phyloP scores from a whole-genome alignment of 164 flowering plant species.

The Nelumbo lutea region DNA sequence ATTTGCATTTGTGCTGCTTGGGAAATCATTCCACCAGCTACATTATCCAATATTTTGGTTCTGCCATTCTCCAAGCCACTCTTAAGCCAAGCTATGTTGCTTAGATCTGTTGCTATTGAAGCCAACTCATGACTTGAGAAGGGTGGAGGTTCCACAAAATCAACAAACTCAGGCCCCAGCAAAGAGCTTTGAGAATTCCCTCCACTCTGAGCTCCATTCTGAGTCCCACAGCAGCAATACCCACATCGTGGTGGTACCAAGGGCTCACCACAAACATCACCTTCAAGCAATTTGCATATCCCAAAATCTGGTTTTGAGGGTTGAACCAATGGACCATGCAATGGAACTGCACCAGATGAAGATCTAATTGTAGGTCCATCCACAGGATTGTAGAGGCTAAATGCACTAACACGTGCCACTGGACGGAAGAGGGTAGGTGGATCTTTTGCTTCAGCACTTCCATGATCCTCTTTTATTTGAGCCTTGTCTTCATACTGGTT shows the following conservation, averaged over 20 bases:
- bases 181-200: slow-evolving; percentile 28
- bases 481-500: slow-evolving; percentile 24
- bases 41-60: slow-evolving; percentile 16
- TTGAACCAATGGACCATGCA: slow-evolving; percentile 37
- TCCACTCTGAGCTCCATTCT: slow-evolving; percentile 12
- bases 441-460: slow-evolving; percentile 21
- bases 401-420: slow-evolving; percentile 68
- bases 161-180: slow-evolving; percentile 85
- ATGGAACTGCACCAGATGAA: slow-evolving; percentile 24
- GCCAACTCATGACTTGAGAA: slow-evolving; percentile 61
- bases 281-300: slow-evolving; percentile 40
- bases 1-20: slow-evolving; percentile 14
- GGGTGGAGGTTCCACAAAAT: slow-evolving; percentile 52
- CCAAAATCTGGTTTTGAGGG: slow-evolving; percentile 39
- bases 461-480: slow-evolving; percentile 20
- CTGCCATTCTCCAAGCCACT: slow-evolving; percentile 49
- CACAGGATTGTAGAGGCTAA: slow-evolving; percentile 40
- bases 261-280: slow-evolving; percentile 31
- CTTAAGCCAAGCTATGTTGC: slow-evolving; percentile 71
- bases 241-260: slow-evolving; percentile 65
- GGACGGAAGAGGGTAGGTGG: slow-evolving; percentile 59
- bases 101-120: slow-evolving; percentile 63
- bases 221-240: slow-evolving; percentile 55
- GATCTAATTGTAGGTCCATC: slow-evolving; percentile 26
- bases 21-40: slow-evolving; percentile 11